A percentile compares a stretch with the other conserved stretches of the same genome.
Evolutionary conservation across 345 rosid species (phyloP).

Genomic region (Hevea brasiliensis): DNA sequence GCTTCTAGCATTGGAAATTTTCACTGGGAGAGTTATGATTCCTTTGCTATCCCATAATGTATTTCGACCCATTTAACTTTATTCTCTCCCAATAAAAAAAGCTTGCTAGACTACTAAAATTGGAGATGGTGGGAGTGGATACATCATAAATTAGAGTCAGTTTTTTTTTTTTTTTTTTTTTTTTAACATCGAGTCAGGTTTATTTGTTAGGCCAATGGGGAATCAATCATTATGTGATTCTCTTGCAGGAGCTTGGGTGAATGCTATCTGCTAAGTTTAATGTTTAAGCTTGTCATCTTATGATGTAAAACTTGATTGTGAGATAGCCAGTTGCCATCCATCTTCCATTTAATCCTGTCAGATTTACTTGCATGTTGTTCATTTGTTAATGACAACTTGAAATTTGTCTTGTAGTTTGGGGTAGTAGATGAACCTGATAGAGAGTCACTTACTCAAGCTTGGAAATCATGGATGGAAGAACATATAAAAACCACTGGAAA

Average conservation of each 20-base stretch:
- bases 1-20: background rate
- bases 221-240: background rate
- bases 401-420: constrained; percentile 50
- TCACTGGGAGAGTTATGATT: too few species aligned
- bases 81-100: background rate
- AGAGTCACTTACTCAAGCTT: constrained; percentile 63
- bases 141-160: background rate
- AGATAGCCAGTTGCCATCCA: background rate
- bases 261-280: background rate
- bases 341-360: background rate
- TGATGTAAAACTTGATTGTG: background rate
- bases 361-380: background rate
- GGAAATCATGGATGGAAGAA: constrained; percentile 99
- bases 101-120: background rate
- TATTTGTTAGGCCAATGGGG: background rate
- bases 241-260: background rate
- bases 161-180: too few species aligned
- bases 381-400: background rate
- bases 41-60: too few species aligned
- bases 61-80: too few species aligned
- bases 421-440: constrained; percentile 76
- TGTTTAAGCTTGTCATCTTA: background rate
- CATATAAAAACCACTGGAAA: constrained; percentile 72
- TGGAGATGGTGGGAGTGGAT: background rate
- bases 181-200: too few species aligned